These are phyloP conservation scores for Schizosaccharomyces octosporus DNA, from an alignment of 805 yeast species.

Conservation along the genomic window DNA sequence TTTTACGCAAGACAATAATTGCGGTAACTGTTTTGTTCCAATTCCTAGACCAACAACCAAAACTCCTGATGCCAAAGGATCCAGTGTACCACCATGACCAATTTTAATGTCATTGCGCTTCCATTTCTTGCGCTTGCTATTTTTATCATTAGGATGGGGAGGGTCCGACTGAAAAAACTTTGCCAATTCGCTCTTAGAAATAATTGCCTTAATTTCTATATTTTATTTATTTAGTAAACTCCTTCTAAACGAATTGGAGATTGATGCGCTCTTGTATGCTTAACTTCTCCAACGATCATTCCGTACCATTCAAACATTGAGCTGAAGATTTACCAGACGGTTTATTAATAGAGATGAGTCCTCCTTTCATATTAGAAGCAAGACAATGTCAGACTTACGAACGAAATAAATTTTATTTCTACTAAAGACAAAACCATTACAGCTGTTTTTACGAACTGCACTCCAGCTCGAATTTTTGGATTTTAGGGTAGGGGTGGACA, in stretches of 20 bases:
- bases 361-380: not conserved
- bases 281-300: not conserved
- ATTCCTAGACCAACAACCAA: constrained; percentile 68
- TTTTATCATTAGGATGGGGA: not conserved
- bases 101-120: constrained; percentile 37
- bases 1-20: constrained; percentile 50
- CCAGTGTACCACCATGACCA: constrained; percentile 97
- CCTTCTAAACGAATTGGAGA: not conserved
- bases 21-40: constrained; percentile 64
- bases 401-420: not conserved
- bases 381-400: not conserved
- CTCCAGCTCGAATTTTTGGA: not conserved
- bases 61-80: constrained; percentile 89
- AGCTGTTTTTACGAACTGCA: not conserved
- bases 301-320: not conserved
- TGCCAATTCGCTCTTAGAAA: not conserved
- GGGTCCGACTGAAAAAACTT: not conserved
- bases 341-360: not conserved
- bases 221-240: not conserved
- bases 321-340: not conserved
- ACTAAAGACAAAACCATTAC: too few relatives aligned
- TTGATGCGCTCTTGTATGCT: not conserved
- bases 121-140: constrained; percentile 15
- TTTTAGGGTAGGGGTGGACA: not conserved
- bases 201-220: not conserved